Evolutionary conservation across 2,329 filamentous ascomycete genomes (phyloP).

Genomic region (Pyricularia sp.): DNA sequence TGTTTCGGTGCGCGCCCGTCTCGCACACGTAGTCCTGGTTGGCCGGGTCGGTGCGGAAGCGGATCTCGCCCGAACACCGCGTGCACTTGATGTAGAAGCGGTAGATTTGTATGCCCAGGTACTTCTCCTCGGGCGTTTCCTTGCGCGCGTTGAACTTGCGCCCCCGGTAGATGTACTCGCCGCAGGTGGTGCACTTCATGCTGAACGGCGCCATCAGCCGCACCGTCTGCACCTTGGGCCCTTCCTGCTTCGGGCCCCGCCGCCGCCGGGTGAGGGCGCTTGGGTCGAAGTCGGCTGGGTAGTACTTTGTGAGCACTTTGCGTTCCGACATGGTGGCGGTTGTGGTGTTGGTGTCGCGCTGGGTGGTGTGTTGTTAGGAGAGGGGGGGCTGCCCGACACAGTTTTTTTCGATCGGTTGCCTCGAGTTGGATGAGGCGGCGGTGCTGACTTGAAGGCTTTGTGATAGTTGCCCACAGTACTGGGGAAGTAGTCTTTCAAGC

Average conservation of each 20-base stretch:
- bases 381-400: no score
- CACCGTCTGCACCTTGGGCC: slow-evolving; percentile 76
- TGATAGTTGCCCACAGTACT: background rate
- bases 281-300: slow-evolving; percentile 80
- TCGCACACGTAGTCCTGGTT: slow-evolving; percentile 73
- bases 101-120: slow-evolving; percentile 80
- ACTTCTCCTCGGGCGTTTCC: slow-evolving; percentile 80
- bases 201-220: slow-evolving; percentile 84
- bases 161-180: slow-evolving; percentile 34
- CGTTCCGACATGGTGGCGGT: slow-evolving; percentile 29
- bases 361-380: no score
- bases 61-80: slow-evolving; percentile 76
- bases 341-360: background rate
- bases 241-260: slow-evolving; percentile 46
- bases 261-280: slow-evolving; percentile 63
- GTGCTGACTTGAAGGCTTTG: background rate
- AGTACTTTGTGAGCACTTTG: slow-evolving; percentile 24
- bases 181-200: slow-evolving; percentile 53
- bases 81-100: slow-evolving; percentile 90
- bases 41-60: slow-evolving; percentile 90
- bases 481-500: background rate
- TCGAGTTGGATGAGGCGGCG: no score
- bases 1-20: slow-evolving; percentile 81
- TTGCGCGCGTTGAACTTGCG: slow-evolving; percentile 95
- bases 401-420: background rate